Percentiles rank a stretch among this genome's conserved stretches.
Conservation (phyloP, 768 basidiomycete species). For the Russula abietina region DNA sequence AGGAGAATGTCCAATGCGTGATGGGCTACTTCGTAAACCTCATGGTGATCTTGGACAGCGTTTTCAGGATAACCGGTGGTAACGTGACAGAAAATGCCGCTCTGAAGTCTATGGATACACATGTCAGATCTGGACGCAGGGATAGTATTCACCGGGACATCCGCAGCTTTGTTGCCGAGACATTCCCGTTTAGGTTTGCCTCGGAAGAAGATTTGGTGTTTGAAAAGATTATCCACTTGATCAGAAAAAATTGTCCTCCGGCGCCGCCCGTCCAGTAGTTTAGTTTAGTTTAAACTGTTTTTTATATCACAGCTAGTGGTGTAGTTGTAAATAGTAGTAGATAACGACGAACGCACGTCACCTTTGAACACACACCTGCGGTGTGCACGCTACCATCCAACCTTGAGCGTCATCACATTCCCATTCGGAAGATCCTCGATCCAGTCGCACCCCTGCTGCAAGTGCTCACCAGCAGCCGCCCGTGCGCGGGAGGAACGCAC, state of each 20-base stretch:
- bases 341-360: conserved; percentile 20
- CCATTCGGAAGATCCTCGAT: conserved; percentile 9
- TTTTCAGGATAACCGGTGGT: background rate
- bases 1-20: background rate
- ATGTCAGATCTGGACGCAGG: background rate
- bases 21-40: conserved; percentile 1
- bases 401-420: conserved; percentile 7
- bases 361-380: conserved; percentile 22
- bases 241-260: too few species aligned
- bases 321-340: too few species aligned
- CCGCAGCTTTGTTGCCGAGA: background rate
- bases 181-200: too few species aligned
- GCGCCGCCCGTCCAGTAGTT: too few species aligned
- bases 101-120: background rate
- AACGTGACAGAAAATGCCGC: too few species aligned
- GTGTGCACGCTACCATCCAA: conserved; percentile 5
- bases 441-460: conserved; percentile 1
- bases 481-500: conserved; percentile 13
- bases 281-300: too few species aligned
- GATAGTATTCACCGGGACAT: background rate
- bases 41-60: background rate
- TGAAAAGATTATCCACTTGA: too few species aligned
- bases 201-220: too few species aligned
- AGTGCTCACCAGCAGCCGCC: background rate
- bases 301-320: too few species aligned